phyloP scores from a whole-genome alignment of 2,329 filamentous ascomycete species.

The Neofusicoccum sp. region DNA sequence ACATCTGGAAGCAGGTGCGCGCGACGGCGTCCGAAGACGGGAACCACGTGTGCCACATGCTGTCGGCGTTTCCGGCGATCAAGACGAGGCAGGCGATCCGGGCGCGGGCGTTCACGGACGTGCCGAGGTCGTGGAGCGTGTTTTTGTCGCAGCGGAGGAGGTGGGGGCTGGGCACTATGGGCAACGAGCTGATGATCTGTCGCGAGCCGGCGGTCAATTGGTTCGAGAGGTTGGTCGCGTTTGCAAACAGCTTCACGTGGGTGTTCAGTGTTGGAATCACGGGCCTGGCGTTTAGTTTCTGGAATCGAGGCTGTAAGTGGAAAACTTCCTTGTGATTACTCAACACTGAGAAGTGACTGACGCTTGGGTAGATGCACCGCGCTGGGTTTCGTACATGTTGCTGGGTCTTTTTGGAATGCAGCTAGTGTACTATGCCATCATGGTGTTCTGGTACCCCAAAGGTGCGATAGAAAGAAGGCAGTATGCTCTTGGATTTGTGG shows the following conservation, averaged over 20 bases:
- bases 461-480: constrained; percentile 20
- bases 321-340: too few relatives aligned
- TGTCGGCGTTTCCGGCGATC: constrained; percentile 36
- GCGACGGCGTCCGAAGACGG: constrained; percentile 51
- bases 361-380: too few relatives aligned
- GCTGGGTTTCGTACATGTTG: too few relatives aligned
- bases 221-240: constrained; percentile 47
- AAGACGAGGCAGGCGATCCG: constrained; percentile 49
- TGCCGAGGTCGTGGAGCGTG: constrained; percentile 33
- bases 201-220: constrained; percentile 43
- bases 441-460: constrained; percentile 21
- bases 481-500: too few relatives aligned
- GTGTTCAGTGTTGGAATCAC: constrained; percentile 25
- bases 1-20: constrained; percentile 51
- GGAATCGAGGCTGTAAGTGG: too few relatives aligned
- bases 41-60: constrained; percentile 51
- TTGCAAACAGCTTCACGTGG: constrained; percentile 48
- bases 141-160: constrained; percentile 52
- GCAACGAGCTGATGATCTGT: constrained; percentile 52
- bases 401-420: too few relatives aligned
- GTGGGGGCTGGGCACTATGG: constrained; percentile 50
- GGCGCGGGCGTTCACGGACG: constrained; percentile 48
- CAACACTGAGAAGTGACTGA: too few relatives aligned
- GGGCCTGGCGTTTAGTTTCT: constrained; percentile 22
- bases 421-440: too few relatives aligned